Evolutionary conservation across 441 rosid species (phyloP).

Genomic region (Populus hybrid): DNA sequence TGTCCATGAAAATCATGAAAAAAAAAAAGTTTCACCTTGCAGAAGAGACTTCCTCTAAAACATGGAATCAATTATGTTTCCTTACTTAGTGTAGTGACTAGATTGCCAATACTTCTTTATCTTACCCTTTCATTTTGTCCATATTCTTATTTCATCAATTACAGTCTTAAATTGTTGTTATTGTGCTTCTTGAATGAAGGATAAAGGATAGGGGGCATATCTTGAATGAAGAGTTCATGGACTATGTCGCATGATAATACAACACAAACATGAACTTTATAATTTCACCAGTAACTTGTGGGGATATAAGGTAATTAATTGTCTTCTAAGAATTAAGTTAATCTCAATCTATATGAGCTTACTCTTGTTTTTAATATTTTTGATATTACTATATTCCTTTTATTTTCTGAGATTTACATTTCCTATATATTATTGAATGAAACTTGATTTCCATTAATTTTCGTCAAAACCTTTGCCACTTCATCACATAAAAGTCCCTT

Average conservation of each 20-base stretch:
- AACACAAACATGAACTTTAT: not conserved
- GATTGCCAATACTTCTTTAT: not conserved
- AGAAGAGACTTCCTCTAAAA: not conserved
- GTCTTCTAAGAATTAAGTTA: not conserved
- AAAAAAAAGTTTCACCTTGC: not conserved
- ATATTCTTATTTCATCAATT: not conserved
- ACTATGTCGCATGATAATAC: not conserved
- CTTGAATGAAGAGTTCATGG: not conserved
- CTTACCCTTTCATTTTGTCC: not conserved
- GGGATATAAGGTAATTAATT: not conserved
- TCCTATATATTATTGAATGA: not conserved
- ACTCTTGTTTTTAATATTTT: not conserved
- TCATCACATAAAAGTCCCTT: not conserved
- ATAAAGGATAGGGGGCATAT: conserved; percentile 1
- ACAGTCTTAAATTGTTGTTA: not conserved
- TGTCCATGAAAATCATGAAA: not conserved
- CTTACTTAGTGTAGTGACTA: not conserved
- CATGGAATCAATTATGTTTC: not conserved
- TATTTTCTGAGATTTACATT: not conserved
- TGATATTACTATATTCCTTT: not conserved
- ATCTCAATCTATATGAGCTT: not conserved
- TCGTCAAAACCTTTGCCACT: not conserved
- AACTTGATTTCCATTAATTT: not conserved
- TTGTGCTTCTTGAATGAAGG: too few relatives aligned
- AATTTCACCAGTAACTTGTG: not conserved